Conservation (phyloP, 192 early-diverging fungal genomes). For the Lunasporangiospora selenospora region DNA sequence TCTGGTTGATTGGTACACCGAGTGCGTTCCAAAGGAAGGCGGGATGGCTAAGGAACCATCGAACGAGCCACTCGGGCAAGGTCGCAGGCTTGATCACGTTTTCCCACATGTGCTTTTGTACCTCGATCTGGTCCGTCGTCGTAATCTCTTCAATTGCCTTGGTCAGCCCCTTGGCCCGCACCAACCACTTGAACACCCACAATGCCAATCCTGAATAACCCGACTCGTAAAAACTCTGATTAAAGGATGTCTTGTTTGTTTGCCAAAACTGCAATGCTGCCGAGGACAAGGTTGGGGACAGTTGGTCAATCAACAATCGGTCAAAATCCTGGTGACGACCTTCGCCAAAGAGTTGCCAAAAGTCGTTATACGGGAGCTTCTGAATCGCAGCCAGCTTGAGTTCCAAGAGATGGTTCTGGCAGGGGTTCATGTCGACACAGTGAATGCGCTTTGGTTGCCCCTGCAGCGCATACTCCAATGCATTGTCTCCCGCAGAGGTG, state of each 20-base stretch:
- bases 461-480: slow-evolving; percentile 78
- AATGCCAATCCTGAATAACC: slow-evolving; percentile 85
- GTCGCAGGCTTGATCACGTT: slow-evolving; percentile 70
- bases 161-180: slow-evolving; percentile 62
- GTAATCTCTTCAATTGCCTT: slow-evolving; percentile 63
- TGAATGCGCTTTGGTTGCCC: slow-evolving; percentile 73
- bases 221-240: slow-evolving; percentile 79
- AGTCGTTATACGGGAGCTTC: slow-evolving; percentile 65
- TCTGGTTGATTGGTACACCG: slow-evolving; percentile 86
- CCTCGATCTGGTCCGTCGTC: slow-evolving; percentile 57
- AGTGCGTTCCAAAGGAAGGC: slow-evolving; percentile 86
- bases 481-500: slow-evolving; percentile 85
- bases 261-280: slow-evolving; percentile 85
- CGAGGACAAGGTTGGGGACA: slow-evolving; percentile 75
- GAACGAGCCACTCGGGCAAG: slow-evolving; percentile 62
- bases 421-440: slow-evolving; percentile 90
- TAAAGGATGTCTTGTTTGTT: slow-evolving; percentile 62
- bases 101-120: slow-evolving; percentile 71
- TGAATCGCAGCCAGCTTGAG: slow-evolving; percentile 79
- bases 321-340: slow-evolving; percentile 69
- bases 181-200: slow-evolving; percentile 66
- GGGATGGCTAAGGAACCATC: slow-evolving; percentile 75
- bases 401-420: slow-evolving; percentile 90
- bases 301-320: slow-evolving; percentile 63
- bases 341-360: slow-evolving; percentile 84